These are phyloP conservation scores for Decorospora gaudefroyi DNA, from an alignment of 2,329 filamentous ascomycete genomes.

Conservation along the genomic window DNA sequence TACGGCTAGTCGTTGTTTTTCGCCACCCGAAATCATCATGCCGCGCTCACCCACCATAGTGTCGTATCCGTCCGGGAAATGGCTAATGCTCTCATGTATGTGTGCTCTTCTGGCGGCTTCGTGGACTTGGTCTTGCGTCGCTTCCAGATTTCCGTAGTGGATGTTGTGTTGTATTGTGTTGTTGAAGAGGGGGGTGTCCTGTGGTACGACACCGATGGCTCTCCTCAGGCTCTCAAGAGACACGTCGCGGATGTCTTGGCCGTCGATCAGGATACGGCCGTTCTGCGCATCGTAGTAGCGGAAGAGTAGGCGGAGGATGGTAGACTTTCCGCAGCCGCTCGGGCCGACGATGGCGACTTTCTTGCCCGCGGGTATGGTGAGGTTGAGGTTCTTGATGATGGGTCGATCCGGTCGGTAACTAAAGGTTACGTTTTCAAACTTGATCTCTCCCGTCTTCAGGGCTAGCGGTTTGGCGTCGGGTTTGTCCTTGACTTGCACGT, in stretches of 20 bases:
- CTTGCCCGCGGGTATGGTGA: constrained; percentile 93
- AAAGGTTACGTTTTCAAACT: constrained; percentile 92
- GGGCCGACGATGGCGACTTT: constrained; percentile 96
- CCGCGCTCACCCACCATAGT: constrained; percentile 93
- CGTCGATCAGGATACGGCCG: constrained; percentile 87
- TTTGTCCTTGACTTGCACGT: constrained; percentile 80
- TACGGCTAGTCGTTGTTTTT: constrained; percentile 89
- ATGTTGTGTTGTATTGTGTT: constrained; percentile 96
- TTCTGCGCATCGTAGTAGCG: constrained; percentile 88
- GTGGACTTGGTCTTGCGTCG: constrained; percentile 71
- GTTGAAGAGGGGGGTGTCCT: constrained; percentile 97
- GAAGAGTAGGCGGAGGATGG: constrained; percentile 86
- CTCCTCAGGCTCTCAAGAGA: constrained; percentile 79
- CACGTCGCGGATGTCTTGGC: constrained; percentile 86
- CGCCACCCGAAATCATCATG: constrained; percentile 94
- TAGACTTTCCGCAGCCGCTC: constrained; percentile 95
- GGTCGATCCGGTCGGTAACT: constrained; percentile 86
- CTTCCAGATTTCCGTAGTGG: constrained; percentile 82
- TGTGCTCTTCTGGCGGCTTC: constrained; percentile 80
- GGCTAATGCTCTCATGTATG: constrained; percentile 73
- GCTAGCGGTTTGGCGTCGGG: constrained; percentile 73
- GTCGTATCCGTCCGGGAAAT: constrained; percentile 84
- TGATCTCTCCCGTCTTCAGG: constrained; percentile 83
- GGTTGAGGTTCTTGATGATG: constrained; percentile 79
- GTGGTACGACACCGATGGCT: constrained; percentile 91